Evolutionary conservation across 1,284 basidiomycete species (phyloP), one percentile per base, ranked within the genome.

Genomic region (Dichomitus squalens): DNA sequence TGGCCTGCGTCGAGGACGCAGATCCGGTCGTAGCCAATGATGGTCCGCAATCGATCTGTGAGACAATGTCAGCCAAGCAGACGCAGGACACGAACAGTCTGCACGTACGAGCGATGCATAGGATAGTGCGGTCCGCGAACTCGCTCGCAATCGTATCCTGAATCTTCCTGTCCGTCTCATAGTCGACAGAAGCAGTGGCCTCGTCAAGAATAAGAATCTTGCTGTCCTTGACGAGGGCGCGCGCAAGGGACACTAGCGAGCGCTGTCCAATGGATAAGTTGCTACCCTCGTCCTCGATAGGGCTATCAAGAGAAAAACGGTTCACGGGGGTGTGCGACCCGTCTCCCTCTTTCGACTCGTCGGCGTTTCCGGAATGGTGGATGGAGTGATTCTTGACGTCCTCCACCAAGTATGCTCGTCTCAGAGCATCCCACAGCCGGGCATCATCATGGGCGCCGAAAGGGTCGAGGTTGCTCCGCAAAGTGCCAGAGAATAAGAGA

Each of bases 61-160:
- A 9, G 33, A 25, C 14, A 14, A 34, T 40, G 46, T 49, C 50
- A 21, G 35, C 16, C n/a, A 18, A 16, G 9, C 2, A n/a, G 9
- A 20, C 18, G 38, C 16, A 12, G 3, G 7, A 31, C n/a, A 2
- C 0, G 5, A 44, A 41, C 11, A 41, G n/a, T n/a, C n/a, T n/a
- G 49, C 11, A 79, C 81, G 66, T 66, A 85, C 86, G 88, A 63
- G 89, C 90, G 58, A 93, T 92, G 68, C 88, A 93, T 8, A 93
- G 72, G 50, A 93, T 85, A 0, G 93, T 95, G 52, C 88, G 84
- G 68, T 90, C 85, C 44, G 77, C 75, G 75, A 95, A 95, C 75
- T 94, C 92, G 46, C 79, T 79, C 2, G 89, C 81, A 61, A 96
- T 95, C n/a, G 93, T 95, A 60, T 87, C 80, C 70, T 95, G 92